Base-by-base conservation (phyloP, 441 rosid genomes). In the Corymbia citriodora region DNA sequence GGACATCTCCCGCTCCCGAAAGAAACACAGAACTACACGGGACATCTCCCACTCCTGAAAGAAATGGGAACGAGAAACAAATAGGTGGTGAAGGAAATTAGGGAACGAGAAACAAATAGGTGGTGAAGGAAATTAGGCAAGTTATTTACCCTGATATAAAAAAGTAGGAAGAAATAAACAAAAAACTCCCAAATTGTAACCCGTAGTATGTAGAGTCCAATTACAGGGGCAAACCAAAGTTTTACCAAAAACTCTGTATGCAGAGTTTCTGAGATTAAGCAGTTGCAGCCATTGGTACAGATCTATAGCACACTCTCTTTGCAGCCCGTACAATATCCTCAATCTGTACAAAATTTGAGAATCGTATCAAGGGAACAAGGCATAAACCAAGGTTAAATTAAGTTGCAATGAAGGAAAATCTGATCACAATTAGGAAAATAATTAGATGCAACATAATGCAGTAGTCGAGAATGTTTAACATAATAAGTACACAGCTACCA, bases 251-350 rank as follows among this genome's bases (percentile, higher is more conserved):
- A 57, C 52, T 57, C 31, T 11, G 68, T 74, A 40, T 36, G 45
- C 49, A 11, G 29, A 31, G 59, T 21, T 55, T 45, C 25, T 16
- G 40, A 87, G 50, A 87, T 91, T 92, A 95, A 54, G 96, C 96
- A 70, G 93, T 72, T 52, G 96, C 95, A 91, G 96, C 96, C 95
- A 92, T 83, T 1, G 93, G 90, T 9, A 87, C 92, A 49, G 97
- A 93, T 94, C 99, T 93, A 92, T 94, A 91, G 95, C 99, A 97
- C 91, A 95, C 95, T 94, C 99, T 94, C 94, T 94, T 95, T 27
- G 96, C 97, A 33, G 99, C 99, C 54, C 96, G 96, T 10, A 95
- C 96, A 45, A 96, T 95, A 90, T 97, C 98, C 90, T 95, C 97
- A 88, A 95, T 92, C 98, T 96, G 92, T 88, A 92, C 27, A 91